These are phyloP conservation scores for Lasiosphaeriaceae sp. DNA, from an alignment of 495 filamentous ascomycete genomes.

Conservation along the genomic window DNA sequence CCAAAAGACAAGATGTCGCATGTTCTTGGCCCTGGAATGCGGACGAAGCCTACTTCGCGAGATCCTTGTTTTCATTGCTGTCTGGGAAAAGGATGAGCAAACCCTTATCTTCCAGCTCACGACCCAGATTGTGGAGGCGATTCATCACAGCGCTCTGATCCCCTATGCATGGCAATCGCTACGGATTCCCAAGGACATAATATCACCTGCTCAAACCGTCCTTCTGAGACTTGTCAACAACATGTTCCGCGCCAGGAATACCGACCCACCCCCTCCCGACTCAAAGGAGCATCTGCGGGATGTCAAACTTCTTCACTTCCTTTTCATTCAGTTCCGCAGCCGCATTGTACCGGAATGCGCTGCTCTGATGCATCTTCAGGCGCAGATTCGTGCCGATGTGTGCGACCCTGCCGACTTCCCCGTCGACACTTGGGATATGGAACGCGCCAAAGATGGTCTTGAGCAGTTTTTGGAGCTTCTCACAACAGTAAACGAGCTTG, in stretches of 20 bases:
- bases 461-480: conserved; percentile 93
- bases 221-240: conserved; percentile 84
- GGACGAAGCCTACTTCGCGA: conserved; percentile 85
- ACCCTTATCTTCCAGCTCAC: conserved; percentile 93
- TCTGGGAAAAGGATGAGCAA: conserved; percentile 89
- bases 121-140: conserved; percentile 89
- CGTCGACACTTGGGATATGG: conserved; percentile 94
- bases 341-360: conserved; percentile 89
- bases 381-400: conserved; percentile 63
- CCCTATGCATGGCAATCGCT: conserved; percentile 89
- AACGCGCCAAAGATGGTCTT: conserved; percentile 76
- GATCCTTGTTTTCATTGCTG: conserved; percentile 90
- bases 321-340: conserved; percentile 87
- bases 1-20: conserved; percentile 80
- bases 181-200: conserved; percentile 88
- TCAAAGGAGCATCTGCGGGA: conserved; percentile 44
- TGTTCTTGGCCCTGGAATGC: conserved; percentile 79
- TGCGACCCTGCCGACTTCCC: conserved; percentile 71
- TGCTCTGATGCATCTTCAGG: conserved; percentile 87
- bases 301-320: conserved; percentile 70
- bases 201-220: conserved; percentile 89
- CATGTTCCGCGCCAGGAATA: conserved; percentile 70
- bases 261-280: conserved; percentile 52
- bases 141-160: conserved; percentile 80
- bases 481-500: conserved; percentile 77